Base-by-base conservation (phyloP, 768 basidiomycete species). In the Naganishia onofrii region DNA sequence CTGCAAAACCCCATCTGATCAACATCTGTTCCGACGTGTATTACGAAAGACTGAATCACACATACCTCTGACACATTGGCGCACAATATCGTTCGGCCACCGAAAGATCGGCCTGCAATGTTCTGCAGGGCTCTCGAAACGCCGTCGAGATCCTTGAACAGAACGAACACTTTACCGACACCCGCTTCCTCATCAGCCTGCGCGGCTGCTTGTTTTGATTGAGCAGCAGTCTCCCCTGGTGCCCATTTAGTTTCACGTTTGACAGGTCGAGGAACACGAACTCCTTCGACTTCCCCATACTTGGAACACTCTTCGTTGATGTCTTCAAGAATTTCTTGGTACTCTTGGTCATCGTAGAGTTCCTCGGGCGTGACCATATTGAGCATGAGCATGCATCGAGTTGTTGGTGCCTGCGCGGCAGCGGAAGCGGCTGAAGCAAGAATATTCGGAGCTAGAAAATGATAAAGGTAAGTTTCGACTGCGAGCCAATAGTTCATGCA, bases 301-400 rank as follows among this genome's bases (percentile, higher is more conserved):
- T 86, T 89, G 9, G 84, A 84, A 74, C 90, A 93, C 82, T 97
- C 93, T 68, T 92, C 89, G 78, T 89, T 91, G 79, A 98, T 88
- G 78, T 99, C 96, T 78, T 96, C 93, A 71, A 91, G 88, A 69
- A 99, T 86, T 76, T 99, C 96, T 28, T 88, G 87, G 79, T 96
- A 99, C 77, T 99, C 96, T 70, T 88, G 84, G 78, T 98, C 95
- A 75, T 92, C 88, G 21, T 85, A 80, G 56, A 99, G 86, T 77
- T 99, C 96, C 54, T 99, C 96, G 0, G 91, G 80, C 0, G 90
- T 91, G 73, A 99, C 93, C 96, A 99, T 99, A 85, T 98, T 99
- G 67, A 99, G 83, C 89, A 99, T 90, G 79, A 98, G 89, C 75
- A 99, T 86, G 77, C 96, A 93, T 44, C 92, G 88, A 31, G 92